Percentiles rank a stretch among this genome's conserved stretches.
Conservation (phyloP, 1,284 basidiomycete species). For the Ustilago cynodontis region DNA sequence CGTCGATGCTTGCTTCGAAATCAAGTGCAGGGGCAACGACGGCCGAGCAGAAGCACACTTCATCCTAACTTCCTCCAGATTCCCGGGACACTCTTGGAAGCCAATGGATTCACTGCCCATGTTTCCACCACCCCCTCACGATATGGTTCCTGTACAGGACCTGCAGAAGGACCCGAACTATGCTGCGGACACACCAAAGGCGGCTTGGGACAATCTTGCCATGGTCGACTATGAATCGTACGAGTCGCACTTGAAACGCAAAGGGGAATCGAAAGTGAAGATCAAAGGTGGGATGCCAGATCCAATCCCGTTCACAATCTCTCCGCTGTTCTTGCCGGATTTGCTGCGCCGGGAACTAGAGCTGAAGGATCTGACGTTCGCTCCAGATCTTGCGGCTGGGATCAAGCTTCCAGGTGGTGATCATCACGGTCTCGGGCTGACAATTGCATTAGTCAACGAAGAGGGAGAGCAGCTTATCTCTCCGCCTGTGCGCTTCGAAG, state of each 20-base stretch:
- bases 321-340: slow-evolving; percentile 46
- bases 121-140: slow-evolving; percentile 34
- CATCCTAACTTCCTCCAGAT: slow-evolving; percentile 25
- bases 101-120: slow-evolving; percentile 50
- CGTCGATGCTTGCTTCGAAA: slow-evolving; percentile 45
- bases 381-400: slow-evolving; percentile 28
- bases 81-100: slow-evolving; percentile 51
- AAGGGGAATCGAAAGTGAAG: slow-evolving; percentile 13
- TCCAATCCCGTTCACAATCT: slow-evolving; percentile 45
- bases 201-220: slow-evolving; percentile 27
- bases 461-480: slow-evolving; percentile 29
- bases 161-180: slow-evolving; percentile 21
- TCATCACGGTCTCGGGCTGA: slow-evolving; percentile 26
- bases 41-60: slow-evolving; percentile 43
- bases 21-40: slow-evolving; percentile 50
- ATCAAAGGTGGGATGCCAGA: slow-evolving; percentile 46
- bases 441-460: slow-evolving; percentile 24
- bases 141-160: slow-evolving; percentile 20
- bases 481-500: slow-evolving; percentile 37
- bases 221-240: slow-evolving; percentile 48
- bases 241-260: slow-evolving; percentile 25
- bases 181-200: slow-evolving; percentile 3
- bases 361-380: slow-evolving; percentile 33
- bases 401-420: slow-evolving; percentile 28
- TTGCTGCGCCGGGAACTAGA: slow-evolving; percentile 37